A percentile compares a stretch with the other conserved stretches of the same genome.
These are phyloP conservation scores for Blastobotrys muscicola DNA, from an alignment of 805 yeast genomes.

Conservation along the genomic window DNA sequence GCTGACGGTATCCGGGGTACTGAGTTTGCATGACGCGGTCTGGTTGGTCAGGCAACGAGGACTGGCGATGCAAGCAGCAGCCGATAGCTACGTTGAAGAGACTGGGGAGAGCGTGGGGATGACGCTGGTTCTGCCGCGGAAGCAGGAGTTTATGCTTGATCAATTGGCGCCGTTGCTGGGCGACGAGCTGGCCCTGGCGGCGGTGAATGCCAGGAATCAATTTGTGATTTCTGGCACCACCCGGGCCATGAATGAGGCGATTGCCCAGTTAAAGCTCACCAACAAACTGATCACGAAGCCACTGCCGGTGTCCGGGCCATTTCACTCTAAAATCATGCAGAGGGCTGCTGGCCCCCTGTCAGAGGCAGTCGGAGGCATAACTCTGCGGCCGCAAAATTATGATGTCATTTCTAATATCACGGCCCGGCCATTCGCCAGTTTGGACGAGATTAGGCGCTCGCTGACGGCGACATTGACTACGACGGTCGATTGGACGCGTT, in stretches of 20 bases:
- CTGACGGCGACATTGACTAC: conserved; percentile 20
- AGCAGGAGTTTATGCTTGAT: too few relatives aligned
- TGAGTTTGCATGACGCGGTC: conserved; percentile 31
- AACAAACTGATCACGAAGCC: conserved; percentile 21
- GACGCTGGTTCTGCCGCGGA: conserved; percentile 7
- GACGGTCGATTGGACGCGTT: conserved; percentile 26
- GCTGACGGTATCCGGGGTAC: conserved; percentile 29
- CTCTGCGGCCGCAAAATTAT: conserved; percentile 16
- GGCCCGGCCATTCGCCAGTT: conserved; percentile 23
- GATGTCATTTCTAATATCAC: conserved; percentile 26
- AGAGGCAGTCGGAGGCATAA: conserved; percentile 14
- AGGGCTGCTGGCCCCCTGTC: conserved; percentile 31
- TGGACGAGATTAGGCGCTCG: conserved; percentile 20
- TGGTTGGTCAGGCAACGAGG: conserved; percentile 38
- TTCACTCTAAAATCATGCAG: conserved; percentile 35
- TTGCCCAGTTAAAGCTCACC: conserved; percentile 17
- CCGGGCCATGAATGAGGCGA: conserved; percentile 20
- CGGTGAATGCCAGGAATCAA: conserved; percentile 36
- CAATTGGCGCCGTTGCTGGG: neutral
- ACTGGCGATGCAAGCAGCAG: conserved; percentile 34
- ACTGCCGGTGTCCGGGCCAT: conserved; percentile 42
- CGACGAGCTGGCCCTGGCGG: conserved; percentile 33
- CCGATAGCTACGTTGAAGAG: neutral
- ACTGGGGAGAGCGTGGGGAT: conserved; percentile 7
- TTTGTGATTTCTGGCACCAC: conserved; percentile 37